A percentile compares a stretch with the other conserved stretches of the same genome.
phyloP scores from a whole-genome alignment of 2,329 filamentous ascomycete genomes.

The Pestalotiopsis fici region DNA sequence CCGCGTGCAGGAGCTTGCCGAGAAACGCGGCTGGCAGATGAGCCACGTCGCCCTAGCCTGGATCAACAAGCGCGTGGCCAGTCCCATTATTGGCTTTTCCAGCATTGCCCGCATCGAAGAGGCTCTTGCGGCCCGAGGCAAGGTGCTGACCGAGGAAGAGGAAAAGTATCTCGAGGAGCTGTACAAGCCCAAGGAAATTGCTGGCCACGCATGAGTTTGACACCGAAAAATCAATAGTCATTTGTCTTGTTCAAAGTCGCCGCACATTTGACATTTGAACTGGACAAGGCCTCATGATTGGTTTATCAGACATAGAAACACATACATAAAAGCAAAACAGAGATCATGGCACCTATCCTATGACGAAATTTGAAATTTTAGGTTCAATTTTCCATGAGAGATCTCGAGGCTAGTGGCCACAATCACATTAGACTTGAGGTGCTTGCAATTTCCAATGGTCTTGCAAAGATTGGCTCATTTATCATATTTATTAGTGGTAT shows the following conservation, averaged over 20 bases:
- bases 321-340: no score
- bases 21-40: slow-evolving; percentile 61
- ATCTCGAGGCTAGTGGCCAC: no score
- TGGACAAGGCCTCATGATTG: no score
- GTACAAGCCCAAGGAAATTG: slow-evolving; percentile 54
- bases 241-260: no score
- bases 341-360: no score
- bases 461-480: no score
- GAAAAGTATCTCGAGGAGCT: slow-evolving; percentile 62
- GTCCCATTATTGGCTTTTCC: slow-evolving; percentile 63
- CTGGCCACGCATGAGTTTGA: slow-evolving; percentile 27
- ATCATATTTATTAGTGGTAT: not conserved
- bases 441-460: no score
- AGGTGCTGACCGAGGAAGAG: slow-evolving; percentile 58
- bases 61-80: slow-evolving; percentile 54
- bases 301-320: no score
- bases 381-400: no score
- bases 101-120: slow-evolving; percentile 63
- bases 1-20: slow-evolving; percentile 59
- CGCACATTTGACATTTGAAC: no score
- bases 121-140: slow-evolving; percentile 47
- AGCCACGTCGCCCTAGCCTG: slow-evolving; percentile 66
- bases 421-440: no score
- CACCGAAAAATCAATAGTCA: not conserved
- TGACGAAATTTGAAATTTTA: no score